Evolutionary conservation across 495 filamentous ascomycete genomes (phyloP).

Genomic region (Tuber calosporum): DNA sequence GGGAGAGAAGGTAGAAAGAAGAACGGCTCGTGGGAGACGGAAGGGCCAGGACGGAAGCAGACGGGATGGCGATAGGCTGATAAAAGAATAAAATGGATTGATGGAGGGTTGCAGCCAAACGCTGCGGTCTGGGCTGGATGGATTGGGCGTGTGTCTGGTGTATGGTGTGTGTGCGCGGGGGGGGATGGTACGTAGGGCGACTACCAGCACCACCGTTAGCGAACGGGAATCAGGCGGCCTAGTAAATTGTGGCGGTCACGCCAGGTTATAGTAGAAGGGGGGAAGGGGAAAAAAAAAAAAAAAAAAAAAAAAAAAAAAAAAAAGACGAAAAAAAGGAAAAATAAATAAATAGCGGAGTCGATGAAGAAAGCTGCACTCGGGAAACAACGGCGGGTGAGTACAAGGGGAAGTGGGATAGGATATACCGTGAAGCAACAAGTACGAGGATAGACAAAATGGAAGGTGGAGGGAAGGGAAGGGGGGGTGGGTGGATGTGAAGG

Average conservation of each 20-base stretch:
- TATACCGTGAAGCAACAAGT: neutral
- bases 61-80: slow-evolving; percentile 1
- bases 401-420: neutral
- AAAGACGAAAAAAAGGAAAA: no score
- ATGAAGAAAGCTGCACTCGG: slow-evolving; percentile 14
- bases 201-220: slow-evolving; percentile 26
- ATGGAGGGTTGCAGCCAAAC: neutral
- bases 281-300: neutral
- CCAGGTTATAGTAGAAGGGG: slow-evolving; percentile 25
- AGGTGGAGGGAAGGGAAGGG: neutral
- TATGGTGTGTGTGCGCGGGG: neutral
- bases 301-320: neutral
- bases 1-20: slow-evolving; percentile 8
- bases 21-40: slow-evolving; percentile 7
- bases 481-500: slow-evolving; percentile 22
- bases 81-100: neutral
- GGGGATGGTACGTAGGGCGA: neutral
- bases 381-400: slow-evolving; percentile 3
- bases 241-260: slow-evolving; percentile 35
- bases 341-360: slow-evolving; percentile 16
- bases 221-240: slow-evolving; percentile 36
- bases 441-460: neutral
- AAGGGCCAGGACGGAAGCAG: neutral
- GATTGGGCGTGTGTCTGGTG: neutral
- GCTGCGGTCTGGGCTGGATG: slow-evolving; percentile 2